Evolutionary conservation across 2,329 filamentous ascomycete species (phyloP).

Genomic region (Colletotrichum sp.): DNA sequence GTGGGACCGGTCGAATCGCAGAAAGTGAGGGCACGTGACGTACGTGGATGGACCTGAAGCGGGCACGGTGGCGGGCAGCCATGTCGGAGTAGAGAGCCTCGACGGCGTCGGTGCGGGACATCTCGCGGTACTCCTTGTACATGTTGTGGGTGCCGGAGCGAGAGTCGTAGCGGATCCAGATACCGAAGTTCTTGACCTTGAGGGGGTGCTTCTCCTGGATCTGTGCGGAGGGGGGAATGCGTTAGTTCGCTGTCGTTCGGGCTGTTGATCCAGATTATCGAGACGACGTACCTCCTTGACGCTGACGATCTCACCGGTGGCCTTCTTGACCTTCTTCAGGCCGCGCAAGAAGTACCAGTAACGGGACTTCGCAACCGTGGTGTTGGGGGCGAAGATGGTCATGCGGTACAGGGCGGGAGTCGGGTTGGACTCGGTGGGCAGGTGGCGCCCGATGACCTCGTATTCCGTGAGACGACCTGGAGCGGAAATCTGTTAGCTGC

Average conservation of each 20-base stretch:
- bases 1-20: neutral
- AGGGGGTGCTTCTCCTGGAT: constrained; percentile 98
- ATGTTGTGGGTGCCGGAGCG: constrained; percentile 99
- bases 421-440: constrained; percentile 97
- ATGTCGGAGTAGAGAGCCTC: constrained; percentile 99
- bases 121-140: constrained; percentile 99
- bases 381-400: constrained; percentile 99
- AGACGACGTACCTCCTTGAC: constrained; percentile 83
- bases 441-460: constrained; percentile 99
- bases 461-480: constrained; percentile 99
- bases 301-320: constrained; percentile 98
- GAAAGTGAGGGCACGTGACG: constrained; percentile 35
- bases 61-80: constrained; percentile 97
- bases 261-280: neutral
- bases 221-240: constrained; percentile 34
- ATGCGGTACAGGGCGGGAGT: constrained; percentile 99
- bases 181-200: constrained; percentile 99
- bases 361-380: constrained; percentile 98
- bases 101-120: constrained; percentile 94
- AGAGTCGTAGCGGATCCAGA: constrained; percentile 99
- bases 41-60: constrained; percentile 99
- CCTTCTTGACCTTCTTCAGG: constrained; percentile 99
- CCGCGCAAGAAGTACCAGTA: constrained; percentile 99
- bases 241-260: neutral
- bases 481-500: constrained; percentile 33